phyloP scores from a whole-genome alignment of 1,139 yeast genomes.

The Yamadazyma atmosphaerica region DNA sequence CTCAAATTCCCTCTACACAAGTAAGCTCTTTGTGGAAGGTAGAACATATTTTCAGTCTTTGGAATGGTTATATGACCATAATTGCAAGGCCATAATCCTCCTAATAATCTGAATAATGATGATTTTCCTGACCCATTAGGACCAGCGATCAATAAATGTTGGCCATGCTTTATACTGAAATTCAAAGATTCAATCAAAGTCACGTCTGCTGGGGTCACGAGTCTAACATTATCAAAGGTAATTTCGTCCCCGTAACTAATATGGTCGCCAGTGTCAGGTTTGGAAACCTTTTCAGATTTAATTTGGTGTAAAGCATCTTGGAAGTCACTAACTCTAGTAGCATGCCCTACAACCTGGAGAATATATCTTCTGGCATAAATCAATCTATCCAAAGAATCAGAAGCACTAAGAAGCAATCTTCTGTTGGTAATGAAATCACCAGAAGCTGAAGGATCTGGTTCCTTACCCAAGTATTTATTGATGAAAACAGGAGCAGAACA shows the following conservation, averaged over 20 bases:
- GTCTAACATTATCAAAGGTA: constrained; percentile 69
- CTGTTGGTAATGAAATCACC: constrained; percentile 89
- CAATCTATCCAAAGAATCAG: constrained; percentile 85
- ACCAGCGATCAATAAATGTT: constrained; percentile 86
- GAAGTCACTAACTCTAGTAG: constrained; percentile 72
- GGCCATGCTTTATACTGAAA: constrained; percentile 76
- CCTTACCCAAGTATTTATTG: constrained; percentile 52
- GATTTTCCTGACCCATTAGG: constrained; percentile 97
- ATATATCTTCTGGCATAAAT: constrained; percentile 83
- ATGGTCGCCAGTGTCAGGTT: constrained; percentile 25
- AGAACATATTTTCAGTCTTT: constrained; percentile 69
- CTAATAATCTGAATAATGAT: constrained; percentile 83
- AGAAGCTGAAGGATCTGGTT: constrained; percentile 55
- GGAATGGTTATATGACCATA: constrained; percentile 68
- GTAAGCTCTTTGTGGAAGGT: constrained; percentile 91
- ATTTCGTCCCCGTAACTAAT: constrained; percentile 56
- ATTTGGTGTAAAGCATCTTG: constrained; percentile 63
- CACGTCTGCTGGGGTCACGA: constrained; percentile 84
- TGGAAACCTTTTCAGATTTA: constrained; percentile 24
- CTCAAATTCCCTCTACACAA: constrained; percentile 71
- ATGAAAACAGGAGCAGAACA: constrained; percentile 91
- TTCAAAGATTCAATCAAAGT: constrained; percentile 64
- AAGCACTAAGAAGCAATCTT: constrained; percentile 78
- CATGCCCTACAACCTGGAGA: constrained; percentile 83
- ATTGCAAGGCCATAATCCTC: constrained; percentile 90